Evolutionary conservation across 176 grass and related monocot species (phyloP).

Genomic region (Oryza glumipatula): DNA sequence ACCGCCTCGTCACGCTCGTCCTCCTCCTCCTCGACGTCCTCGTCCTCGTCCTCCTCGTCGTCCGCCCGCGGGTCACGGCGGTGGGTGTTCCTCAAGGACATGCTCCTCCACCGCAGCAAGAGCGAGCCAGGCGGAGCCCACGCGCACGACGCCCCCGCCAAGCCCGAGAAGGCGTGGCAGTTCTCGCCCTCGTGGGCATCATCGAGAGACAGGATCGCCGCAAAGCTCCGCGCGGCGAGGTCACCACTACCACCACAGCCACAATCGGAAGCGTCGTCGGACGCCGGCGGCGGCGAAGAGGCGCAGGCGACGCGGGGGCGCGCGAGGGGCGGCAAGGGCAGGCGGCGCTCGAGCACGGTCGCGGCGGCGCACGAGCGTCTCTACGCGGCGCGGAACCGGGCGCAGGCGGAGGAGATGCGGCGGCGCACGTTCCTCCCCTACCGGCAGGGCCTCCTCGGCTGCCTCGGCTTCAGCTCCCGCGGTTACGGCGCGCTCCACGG

Average conservation of each 20-base stretch:
- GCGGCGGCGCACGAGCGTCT: slow-evolving; percentile 87
- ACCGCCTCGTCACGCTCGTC: slow-evolving; percentile 66
- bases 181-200: slow-evolving; percentile 60
- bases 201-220: slow-evolving; percentile 58
- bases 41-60: slow-evolving; percentile 45
- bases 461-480: slow-evolving; percentile 86
- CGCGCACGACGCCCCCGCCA: slow-evolving; percentile 36
- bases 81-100: slow-evolving; percentile 92
- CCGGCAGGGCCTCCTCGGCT: slow-evolving; percentile 85
- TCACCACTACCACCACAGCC: background rate
- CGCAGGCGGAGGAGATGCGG: slow-evolving; percentile 90
- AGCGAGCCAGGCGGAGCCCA: slow-evolving; percentile 61
- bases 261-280: background rate
- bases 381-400: slow-evolving; percentile 81
- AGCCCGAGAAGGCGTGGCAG: slow-evolving; percentile 71
- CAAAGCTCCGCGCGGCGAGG: slow-evolving; percentile 30
- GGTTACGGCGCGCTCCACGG: slow-evolving; percentile 87
- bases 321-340: slow-evolving; percentile 10
- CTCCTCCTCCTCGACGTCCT: slow-evolving; percentile 55
- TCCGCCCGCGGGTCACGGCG: slow-evolving; percentile 63
- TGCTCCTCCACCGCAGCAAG: slow-evolving; percentile 94
- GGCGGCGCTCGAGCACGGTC: slow-evolving; percentile 38
- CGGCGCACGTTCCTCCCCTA: slow-evolving; percentile 96
- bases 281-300: slow-evolving; percentile 1
- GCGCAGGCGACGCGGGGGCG: slow-evolving; percentile 3